These are phyloP conservation scores for Aspergillus unguis DNA, from an alignment of 2,329 filamentous ascomycete genomes.

Conservation along the genomic window DNA sequence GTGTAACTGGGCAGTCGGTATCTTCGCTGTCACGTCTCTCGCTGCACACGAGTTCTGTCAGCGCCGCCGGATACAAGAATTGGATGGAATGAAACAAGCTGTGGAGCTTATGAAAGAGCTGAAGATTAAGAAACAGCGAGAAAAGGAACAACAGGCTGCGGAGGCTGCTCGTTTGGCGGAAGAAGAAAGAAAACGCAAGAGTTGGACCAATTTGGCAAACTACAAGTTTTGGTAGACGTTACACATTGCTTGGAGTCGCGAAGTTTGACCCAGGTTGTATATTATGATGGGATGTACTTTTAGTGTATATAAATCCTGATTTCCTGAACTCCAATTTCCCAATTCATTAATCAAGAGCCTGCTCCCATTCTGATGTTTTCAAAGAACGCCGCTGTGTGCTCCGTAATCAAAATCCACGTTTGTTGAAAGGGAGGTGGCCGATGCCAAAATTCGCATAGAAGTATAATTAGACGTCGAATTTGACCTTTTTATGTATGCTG, in stretches of 20 bases:
- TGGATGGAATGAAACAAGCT: constrained; percentile 77
- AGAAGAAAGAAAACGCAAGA: constrained; percentile 41
- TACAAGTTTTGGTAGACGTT: constrained; percentile 47
- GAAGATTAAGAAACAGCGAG: constrained; percentile 61
- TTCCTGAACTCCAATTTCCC: constrained; percentile 10
- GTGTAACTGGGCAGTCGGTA: constrained; percentile 80
- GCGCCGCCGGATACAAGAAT: constrained; percentile 68
- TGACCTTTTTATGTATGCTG: constrained; percentile 40
- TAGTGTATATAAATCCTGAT: constrained; percentile 22
- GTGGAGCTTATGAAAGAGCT: constrained; percentile 77
- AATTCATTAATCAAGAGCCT: constrained; percentile 9
- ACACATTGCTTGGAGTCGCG: constrained; percentile 28
- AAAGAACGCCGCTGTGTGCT: constrained; percentile 11
- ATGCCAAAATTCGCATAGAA: not conserved
- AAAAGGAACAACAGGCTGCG: constrained; percentile 42
- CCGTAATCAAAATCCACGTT: constrained; percentile 5
- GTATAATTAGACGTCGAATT: constrained; percentile 33
- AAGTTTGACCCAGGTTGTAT: constrained; percentile 29
- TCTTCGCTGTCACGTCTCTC: constrained; percentile 67
- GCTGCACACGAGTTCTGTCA: constrained; percentile 82
- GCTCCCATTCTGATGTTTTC: constrained; percentile 14
- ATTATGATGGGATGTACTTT: constrained; percentile 21
- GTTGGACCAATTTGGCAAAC: constrained; percentile 43
- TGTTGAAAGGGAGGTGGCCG: not conserved
- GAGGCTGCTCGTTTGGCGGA: constrained; percentile 36